Evolutionary conservation across 495 filamentous ascomycete genomes (phyloP).

Genomic region (Hypoxylon cercidicola): DNA sequence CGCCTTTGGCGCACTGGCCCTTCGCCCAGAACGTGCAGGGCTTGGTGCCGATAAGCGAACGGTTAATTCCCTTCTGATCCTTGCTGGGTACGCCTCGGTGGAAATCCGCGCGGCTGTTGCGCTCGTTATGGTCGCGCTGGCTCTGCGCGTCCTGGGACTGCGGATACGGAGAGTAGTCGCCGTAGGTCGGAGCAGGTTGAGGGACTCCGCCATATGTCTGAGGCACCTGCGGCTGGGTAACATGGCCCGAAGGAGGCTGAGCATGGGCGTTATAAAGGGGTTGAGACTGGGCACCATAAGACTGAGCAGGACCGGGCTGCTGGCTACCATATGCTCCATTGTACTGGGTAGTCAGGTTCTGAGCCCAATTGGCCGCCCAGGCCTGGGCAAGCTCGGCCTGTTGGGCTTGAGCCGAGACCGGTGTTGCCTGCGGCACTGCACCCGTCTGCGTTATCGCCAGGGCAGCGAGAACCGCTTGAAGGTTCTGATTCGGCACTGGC

Average conservation of each 20-base stretch:
- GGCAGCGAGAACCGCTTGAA: slow-evolving; percentile 11
- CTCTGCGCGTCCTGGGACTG: slow-evolving; percentile 19
- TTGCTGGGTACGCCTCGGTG: slow-evolving; percentile 27
- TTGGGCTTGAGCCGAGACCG: neutral
- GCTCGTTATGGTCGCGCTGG: slow-evolving; percentile 38
- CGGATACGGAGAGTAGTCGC: neutral
- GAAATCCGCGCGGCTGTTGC: slow-evolving; percentile 40
- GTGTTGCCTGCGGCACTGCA: neutral
- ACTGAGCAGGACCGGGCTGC: slow-evolving; percentile 32
- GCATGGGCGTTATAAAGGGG: slow-evolving; percentile 8
- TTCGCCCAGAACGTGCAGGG: slow-evolving; percentile 82
- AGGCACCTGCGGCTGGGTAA: slow-evolving; percentile 26
- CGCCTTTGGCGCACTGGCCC: slow-evolving; percentile 85
- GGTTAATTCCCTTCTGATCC: slow-evolving; percentile 56
- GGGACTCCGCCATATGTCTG: slow-evolving; percentile 15
- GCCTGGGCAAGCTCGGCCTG: too few species aligned
- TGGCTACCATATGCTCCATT: slow-evolving; percentile 3
- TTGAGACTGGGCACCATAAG: slow-evolving; percentile 19
- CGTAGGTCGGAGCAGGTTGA: neutral
- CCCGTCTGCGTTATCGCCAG: neutral
- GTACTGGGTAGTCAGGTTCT: slow-evolving; percentile 29
- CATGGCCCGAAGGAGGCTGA: slow-evolving; percentile 29
- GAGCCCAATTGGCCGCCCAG: slow-evolving; percentile 21
- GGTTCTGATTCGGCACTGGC: neutral
- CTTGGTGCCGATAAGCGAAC: slow-evolving; percentile 60